Conservation (phyloP, 1,284 basidiomycete genomes). For the Tilletia indica region DNA sequence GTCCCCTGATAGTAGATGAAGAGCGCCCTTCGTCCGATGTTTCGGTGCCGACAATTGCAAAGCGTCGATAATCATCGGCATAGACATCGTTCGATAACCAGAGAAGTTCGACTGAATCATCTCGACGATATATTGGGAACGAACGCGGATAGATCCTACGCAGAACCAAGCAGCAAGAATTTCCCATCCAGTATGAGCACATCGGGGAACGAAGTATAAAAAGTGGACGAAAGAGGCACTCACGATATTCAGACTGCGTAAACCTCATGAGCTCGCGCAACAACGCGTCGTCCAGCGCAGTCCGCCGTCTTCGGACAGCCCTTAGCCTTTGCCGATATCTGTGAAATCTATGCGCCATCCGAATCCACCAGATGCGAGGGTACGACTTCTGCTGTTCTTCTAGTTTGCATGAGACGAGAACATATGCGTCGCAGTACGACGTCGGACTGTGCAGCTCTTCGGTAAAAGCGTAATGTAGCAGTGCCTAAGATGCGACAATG, state of each 20-base stretch:
- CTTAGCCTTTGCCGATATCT: slow-evolving; percentile 70
- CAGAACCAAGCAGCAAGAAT: slow-evolving; percentile 60
- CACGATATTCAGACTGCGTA: slow-evolving; percentile 62
- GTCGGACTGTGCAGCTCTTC: slow-evolving; percentile 53
- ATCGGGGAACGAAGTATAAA: too few relatives aligned
- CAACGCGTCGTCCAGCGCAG: slow-evolving; percentile 76
- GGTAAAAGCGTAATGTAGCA: slow-evolving; percentile 48
- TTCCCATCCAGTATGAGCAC: too few relatives aligned
- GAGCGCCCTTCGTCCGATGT: not conserved
- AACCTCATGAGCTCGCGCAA: slow-evolving; percentile 77
- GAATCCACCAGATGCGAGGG: slow-evolving; percentile 72
- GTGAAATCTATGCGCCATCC: slow-evolving; percentile 69
- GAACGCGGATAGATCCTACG: slow-evolving; percentile 58
- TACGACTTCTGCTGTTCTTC: slow-evolving; percentile 73
- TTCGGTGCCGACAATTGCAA: not conserved
- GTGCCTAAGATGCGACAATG: not conserved
- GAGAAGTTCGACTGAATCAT: not conserved
- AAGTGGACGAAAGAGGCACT: slow-evolving; percentile 56
- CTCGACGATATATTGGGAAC: not conserved
- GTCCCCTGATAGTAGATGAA: not conserved
- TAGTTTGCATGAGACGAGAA: slow-evolving; percentile 59
- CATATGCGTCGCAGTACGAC: slow-evolving; percentile 39
- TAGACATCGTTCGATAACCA: not conserved
- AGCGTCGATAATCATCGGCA: not conserved
- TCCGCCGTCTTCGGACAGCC: slow-evolving; percentile 75